Base-by-base conservation (phyloP, 306 rosid genomes). In the Trichosanthes cucumerina region DNA sequence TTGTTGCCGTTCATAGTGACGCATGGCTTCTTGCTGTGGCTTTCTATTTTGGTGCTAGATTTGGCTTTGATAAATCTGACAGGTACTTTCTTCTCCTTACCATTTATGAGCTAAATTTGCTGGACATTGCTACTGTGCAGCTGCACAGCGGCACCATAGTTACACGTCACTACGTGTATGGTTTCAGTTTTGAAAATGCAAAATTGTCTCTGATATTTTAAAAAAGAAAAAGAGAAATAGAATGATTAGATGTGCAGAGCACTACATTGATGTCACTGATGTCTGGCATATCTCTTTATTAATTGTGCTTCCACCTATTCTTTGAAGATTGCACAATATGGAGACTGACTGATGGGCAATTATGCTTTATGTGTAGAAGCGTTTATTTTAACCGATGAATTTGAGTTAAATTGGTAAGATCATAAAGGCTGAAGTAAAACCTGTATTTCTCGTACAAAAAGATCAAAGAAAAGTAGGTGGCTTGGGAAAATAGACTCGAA, bases 21-120 rank as follows among this genome's bases (percentile, higher is more conserved):
- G 84, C 88, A 18, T 88, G 91, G 91, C 82, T 88, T 52, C 84
- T 88, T 54, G 64, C 86, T 5, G 87, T 85, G 78, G 87, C 91
- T 14, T 88, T 85, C 80, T 88, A 82, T 57, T 81, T 81, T 80
- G 92, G 90, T 74, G 83, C 90, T 57, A 81, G 87, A 81, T 88
- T 85, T 52, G 86, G 87, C 49, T 88, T 85, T 79, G 87, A 85
- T 54, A 85, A 77, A 58, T 80, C 88, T 71, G 90, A 85, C 66
- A 82, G 92, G 92, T 86, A 78, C 24, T 60, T 39, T 52, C 54
- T 36, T 39, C 58, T 49, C 49, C 21, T 77, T 8, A 34, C 12
- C 59, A 80, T 76, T 58, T 18, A 24, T 74, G 44, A 26, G 36
- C 18, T 21, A 75, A 75, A 50, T 52, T 75, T 75, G 28, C 63